Evolutionary conservation across 2,329 filamentous ascomycete genomes (phyloP).

Genomic region (Pyrenophora graminea): DNA sequence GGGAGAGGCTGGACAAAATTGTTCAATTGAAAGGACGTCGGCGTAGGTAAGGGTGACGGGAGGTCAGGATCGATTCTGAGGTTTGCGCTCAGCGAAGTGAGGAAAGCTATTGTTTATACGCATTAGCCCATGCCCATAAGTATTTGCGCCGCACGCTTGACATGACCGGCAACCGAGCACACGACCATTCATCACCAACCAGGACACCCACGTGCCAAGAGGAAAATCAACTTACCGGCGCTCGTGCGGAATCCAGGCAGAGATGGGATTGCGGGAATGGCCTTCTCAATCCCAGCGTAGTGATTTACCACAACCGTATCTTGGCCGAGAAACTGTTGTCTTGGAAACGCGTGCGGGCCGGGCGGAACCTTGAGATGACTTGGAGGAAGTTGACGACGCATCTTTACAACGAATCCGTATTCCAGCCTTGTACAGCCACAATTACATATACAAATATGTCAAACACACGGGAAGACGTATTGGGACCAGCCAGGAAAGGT

Average conservation of each 20-base stretch:
- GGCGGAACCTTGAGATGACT: slow-evolving; percentile 41
- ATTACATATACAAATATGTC: slow-evolving; percentile 27
- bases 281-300: slow-evolving; percentile 40
- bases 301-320: slow-evolving; percentile 41
- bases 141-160: background rate
- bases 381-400: slow-evolving; percentile 43
- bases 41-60: slow-evolving; percentile 67
- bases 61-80: slow-evolving; percentile 66
- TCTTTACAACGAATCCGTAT: slow-evolving; percentile 16
- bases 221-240: slow-evolving; percentile 40
- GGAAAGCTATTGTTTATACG: slow-evolving; percentile 65
- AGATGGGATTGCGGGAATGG: slow-evolving; percentile 43
- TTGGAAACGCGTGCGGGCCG: slow-evolving; percentile 35
- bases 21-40: slow-evolving; percentile 58
- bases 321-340: slow-evolving; percentile 33
- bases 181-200: slow-evolving; percentile 21
- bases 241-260: slow-evolving; percentile 47
- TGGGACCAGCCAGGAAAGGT: slow-evolving; percentile 26
- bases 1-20: slow-evolving; percentile 59
- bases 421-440: background rate
- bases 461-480: slow-evolving; percentile 13
- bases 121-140: slow-evolving; percentile 18
- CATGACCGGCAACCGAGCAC: slow-evolving; percentile 20
- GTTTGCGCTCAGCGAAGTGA: slow-evolving; percentile 80
- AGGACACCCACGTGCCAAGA: slow-evolving; percentile 21